phyloP scores from a whole-genome alignment of 2,329 filamentous ascomycete species.

The Paracoccidioides lutzii region DNA sequence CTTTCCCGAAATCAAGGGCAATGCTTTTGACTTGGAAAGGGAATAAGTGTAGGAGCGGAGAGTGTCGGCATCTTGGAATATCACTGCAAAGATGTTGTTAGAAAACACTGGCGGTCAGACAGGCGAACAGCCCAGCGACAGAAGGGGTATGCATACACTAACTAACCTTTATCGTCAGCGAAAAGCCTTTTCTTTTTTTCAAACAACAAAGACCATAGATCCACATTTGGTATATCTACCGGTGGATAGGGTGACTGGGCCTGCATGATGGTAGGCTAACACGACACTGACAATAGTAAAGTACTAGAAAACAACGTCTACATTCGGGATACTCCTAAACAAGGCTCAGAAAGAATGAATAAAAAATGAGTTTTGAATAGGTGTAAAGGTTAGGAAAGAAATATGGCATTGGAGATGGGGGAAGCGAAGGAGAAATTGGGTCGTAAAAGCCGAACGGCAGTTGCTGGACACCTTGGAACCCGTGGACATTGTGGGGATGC shows the following conservation, averaged over 20 bases:
- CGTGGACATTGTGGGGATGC: too few relatives aligned
- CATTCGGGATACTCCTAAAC: too few relatives aligned
- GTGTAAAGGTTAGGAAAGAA: background rate
- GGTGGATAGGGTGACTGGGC: constrained; percentile 52
- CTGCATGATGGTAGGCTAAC: constrained; percentile 44
- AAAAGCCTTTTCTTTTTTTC: constrained; percentile 53
- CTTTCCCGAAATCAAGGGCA: constrained; percentile 66
- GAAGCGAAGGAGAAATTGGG: too few relatives aligned
- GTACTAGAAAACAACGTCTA: background rate
- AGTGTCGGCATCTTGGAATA: constrained; percentile 65
- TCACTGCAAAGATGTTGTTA: constrained; percentile 38
- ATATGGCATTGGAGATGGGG: too few relatives aligned
- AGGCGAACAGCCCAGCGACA: background rate
- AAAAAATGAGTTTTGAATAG: too few relatives aligned
- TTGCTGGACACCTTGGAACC: too few relatives aligned
- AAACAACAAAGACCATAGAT: constrained; percentile 70
- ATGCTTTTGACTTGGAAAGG: constrained; percentile 48
- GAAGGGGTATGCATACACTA: background rate
- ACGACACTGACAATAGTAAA: background rate
- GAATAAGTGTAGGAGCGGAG: constrained; percentile 56
- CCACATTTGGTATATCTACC: constrained; percentile 58
- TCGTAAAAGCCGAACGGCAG: too few relatives aligned
- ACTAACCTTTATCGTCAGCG: constrained; percentile 58
- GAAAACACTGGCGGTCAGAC: background rate
- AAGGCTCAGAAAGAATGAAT: too few relatives aligned